These are phyloP conservation scores for Candida succiphila DNA, from an alignment of 805 yeast species.

Conservation along the genomic window DNA sequence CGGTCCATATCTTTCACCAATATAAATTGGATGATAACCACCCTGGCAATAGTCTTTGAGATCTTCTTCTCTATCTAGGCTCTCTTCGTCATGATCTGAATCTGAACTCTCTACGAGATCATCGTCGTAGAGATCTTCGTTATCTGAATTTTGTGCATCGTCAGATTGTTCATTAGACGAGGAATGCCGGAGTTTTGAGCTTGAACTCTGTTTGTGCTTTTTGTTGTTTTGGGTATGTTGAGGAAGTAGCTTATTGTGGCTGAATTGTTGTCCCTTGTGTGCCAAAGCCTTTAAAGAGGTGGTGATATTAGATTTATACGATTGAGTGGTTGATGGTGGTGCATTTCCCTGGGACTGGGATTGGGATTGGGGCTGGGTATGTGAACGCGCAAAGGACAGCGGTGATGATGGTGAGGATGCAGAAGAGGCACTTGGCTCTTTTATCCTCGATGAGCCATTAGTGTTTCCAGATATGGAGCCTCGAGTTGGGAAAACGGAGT, in stretches of 20 bases:
- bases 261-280: neutral
- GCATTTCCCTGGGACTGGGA: too few relatives aligned
- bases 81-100: slow-evolving; percentile 14
- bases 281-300: neutral
- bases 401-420: too few relatives aligned
- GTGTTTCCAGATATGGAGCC: too few relatives aligned
- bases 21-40: slow-evolving; percentile 55
- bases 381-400: too few relatives aligned
- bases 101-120: slow-evolving; percentile 7
- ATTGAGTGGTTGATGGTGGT: too few relatives aligned
- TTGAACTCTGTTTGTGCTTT: neutral
- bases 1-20: slow-evolving; percentile 43
- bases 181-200: too few relatives aligned
- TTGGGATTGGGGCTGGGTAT: too few relatives aligned
- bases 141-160: neutral
- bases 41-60: slow-evolving; percentile 44
- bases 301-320: slow-evolving; percentile 1
- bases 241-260: neutral
- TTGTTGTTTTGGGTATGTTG: neutral
- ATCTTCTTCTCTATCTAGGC: slow-evolving; percentile 35
- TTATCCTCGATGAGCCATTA: too few relatives aligned
- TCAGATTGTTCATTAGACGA: neutral
- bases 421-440: too few relatives aligned
- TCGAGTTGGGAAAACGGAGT: too few relatives aligned
- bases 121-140: neutral